A percentile compares a stretch with the other conserved stretches of the same genome.
These are phyloP conservation scores for Teunomyces cretensis DNA, from an alignment of 805 yeast genomes.

Conservation along the genomic window DNA sequence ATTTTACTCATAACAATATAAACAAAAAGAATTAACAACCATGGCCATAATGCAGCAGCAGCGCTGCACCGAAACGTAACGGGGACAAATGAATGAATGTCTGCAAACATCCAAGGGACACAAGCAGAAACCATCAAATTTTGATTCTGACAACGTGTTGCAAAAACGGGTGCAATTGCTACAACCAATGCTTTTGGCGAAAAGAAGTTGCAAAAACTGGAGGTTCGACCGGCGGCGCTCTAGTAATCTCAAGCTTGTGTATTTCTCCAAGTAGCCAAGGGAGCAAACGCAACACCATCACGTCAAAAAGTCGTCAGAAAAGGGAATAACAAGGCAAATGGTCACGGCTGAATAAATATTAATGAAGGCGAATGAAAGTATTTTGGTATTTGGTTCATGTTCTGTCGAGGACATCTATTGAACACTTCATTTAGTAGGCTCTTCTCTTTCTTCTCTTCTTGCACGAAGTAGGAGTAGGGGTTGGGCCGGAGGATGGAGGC, in stretches of 20 bases:
- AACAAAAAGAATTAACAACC: neutral
- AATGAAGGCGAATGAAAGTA: neutral
- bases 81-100: neutral
- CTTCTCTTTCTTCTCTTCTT: constrained; percentile 27
- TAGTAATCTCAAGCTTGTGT: neutral
- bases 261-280: neutral
- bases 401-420: neutral
- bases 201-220: neutral
- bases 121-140: neutral
- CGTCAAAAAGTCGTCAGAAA: neutral
- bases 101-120: neutral
- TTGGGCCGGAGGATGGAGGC: constrained; percentile 14
- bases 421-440: constrained; percentile 17
- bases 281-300: neutral
- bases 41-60: constrained; percentile 1
- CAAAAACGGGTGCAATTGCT: too few relatives aligned
- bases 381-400: neutral
- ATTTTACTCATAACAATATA: neutral
- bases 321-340: neutral
- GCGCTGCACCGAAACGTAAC: neutral
- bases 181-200: neutral
- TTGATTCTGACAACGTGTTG: too few relatives aligned
- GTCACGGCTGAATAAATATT: constrained; percentile 3
- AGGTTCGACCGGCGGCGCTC: neutral
- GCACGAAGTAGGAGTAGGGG: constrained; percentile 3